Base-by-base conservation (phyloP, 1,139 yeast genomes). In the Candida buenavistaensis region DNA sequence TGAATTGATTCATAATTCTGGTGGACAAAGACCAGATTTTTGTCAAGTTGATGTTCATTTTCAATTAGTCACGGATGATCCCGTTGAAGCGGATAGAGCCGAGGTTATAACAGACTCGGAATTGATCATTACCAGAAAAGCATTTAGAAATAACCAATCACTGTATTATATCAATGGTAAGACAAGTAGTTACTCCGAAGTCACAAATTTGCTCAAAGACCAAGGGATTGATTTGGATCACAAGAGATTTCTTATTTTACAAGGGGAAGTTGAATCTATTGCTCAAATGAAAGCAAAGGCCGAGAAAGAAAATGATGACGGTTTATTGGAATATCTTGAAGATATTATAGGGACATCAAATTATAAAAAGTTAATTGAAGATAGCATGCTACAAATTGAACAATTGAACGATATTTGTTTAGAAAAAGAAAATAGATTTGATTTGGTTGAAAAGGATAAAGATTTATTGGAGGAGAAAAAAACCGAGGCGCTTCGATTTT, bases 281-380 rank as follows among this genome's bases (percentile, higher is more conserved):
- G 97, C 98, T 0, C 97, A 92, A 57, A 94, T 94, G 99, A 90
- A 90, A 54, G 86, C 98, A 7, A 92, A 92, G 54, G 97, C 97
- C 0, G 97, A 92, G 51, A 78, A 73, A 35, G 96, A 89, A 38
- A 80, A 80, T 46, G 98, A 92, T 48, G 98, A 92, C 55, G 99
- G 99, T 0, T 65, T 94, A 23, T 62, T 94, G 31, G 99, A 94
- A 53, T 94, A 92, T 55, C 64, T 94, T 41, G 99, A 94, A 55
- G 98, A 94, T 64, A 92, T 94, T 35, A 92, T 94, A 39, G 99
- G 98, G 3, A 94, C 99, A 0, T 72, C 97, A 1, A 74, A 75
- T 35, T 94, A 90, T 55, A 90, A 92, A 55, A 68, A 72, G 31
- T 63, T 80, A 30, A 89, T 94, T 40, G 96, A 87, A 51, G 77